Percentiles rank a stretch among this genome's conserved stretches.
Evolutionary conservation across 228 moss, liverwort and hornwort genomes (phyloP).

Genomic region (Sphagnum magellanicum): DNA sequence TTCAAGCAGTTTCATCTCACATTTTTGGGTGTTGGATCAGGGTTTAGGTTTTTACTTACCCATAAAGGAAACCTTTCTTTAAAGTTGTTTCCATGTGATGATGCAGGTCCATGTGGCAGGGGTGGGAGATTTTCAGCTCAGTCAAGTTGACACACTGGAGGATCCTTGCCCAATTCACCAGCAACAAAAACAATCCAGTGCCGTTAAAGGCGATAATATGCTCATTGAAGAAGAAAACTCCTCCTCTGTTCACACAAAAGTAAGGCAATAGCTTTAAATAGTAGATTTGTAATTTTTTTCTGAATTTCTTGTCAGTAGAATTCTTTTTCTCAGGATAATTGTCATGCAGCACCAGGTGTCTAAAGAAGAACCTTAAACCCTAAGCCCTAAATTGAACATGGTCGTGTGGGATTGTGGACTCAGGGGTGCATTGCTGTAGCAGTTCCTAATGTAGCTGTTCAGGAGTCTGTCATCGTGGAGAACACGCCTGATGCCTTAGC

Average conservation of each 20-base stretch:
- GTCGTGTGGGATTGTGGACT: slow-evolving; percentile 5
- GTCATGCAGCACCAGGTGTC: background rate
- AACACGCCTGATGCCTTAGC: slow-evolving; percentile 74
- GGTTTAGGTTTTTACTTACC: too few relatives aligned
- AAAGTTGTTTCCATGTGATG: background rate
- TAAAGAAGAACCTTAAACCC: background rate
- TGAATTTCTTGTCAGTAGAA: background rate
- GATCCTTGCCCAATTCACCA: slow-evolving; percentile 70
- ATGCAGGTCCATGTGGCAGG: slow-evolving; percentile 86
- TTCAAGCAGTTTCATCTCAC: too few relatives aligned
- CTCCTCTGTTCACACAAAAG: background rate
- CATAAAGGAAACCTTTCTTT: background rate
- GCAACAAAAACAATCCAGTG: slow-evolving; percentile 23
- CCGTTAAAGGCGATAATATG: slow-evolving; percentile 30
- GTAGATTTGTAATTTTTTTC: slow-evolving; percentile 3
- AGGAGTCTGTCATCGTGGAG: slow-evolving; percentile 69
- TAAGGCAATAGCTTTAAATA: slow-evolving; percentile 24
- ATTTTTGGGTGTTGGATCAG: too few relatives aligned
- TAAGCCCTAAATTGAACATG: background rate
- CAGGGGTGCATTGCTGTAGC: slow-evolving; percentile 25
- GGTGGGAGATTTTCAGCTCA: slow-evolving; percentile 85
- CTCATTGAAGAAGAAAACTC: slow-evolving; percentile 25
- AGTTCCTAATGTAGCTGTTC: slow-evolving; percentile 42
- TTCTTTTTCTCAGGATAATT: background rate
- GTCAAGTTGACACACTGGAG: slow-evolving; percentile 63